Base-by-base conservation (phyloP, 768 basidiomycete species). In the Tricholoma sp. region DNA sequence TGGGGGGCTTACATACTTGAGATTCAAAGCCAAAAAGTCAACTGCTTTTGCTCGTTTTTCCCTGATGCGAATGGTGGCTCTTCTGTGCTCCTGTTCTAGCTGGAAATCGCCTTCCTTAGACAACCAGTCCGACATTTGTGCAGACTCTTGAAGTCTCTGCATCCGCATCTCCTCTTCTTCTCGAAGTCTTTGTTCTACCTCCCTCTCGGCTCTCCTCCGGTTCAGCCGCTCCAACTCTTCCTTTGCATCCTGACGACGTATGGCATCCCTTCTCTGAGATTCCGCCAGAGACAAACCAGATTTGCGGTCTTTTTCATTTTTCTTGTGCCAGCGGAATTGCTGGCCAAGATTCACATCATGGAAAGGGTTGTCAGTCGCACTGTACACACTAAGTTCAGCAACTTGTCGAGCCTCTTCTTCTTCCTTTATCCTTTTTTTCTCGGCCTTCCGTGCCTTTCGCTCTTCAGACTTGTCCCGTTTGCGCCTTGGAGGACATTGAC, bases 271-370 rank as follows among this genome's bases (percentile, higher is more conserved):
- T 61, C 79, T 79, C 59, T 89, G 87, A 1, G 89, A 78, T 66
- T 99, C 97, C 0, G 85, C 86, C 0, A 85, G 66, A 0, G 86
- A 82, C 50, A 98, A 66, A 1, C 97, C 97, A 58, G 84, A 75
- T 73, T 96, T 98, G 65, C 84, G 82, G 70, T 99, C 97, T 76
- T 94, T 93, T 71, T 99, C 97, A 24, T 85, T 83, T 77, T 99
- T 99, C 80, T 99, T 99, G 75, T 94, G 91, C 97, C 97, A 99
- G 57, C 90, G 86, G 72, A 99, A 99, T 69, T 95, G 93, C 68
- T 98, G 92, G 19, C 87, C 89, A 31, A 98, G 86, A 71, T 98
- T 98, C 60, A 92, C 87, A 65, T 98, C 97, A 73, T 97, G 93
- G 77, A 98, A 99, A 0, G 97, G 97, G 67, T 98, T 99, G 78